Base-by-base conservation (phyloP, 495 filamentous ascomycete genomes). In the Xylaria curta region DNA sequence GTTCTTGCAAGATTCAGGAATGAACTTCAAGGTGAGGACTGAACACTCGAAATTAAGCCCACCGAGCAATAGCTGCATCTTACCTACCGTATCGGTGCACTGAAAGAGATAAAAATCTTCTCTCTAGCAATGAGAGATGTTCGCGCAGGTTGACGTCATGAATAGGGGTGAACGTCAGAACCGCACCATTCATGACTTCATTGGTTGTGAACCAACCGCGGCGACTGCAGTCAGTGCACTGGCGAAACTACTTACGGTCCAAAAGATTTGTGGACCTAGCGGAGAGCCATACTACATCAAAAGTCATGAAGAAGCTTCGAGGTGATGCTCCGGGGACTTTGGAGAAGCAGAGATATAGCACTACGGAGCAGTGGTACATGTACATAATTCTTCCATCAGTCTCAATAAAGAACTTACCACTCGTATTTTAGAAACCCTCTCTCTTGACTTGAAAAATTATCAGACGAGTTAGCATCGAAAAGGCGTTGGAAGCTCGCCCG, bases 161-260 rank as follows among this genome's bases (percentile, higher is more conserved):
- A 12, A 68, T 15, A 15, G 12, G 26, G 46, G 21, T 65, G 66
- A 72, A 72, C 70, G 74, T 75, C 72, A 78, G 66, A 72, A 47
- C 61, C 65, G 47, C 42, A 67, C 58, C 44, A 70, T 62, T 24
- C 21, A 76, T 78, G 76, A 78, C 76, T 70, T 78, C 76, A 78
- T 68, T 56, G 15, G 4, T 4, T 15, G 9, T 19, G 44, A 28
- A 61, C 24, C 26, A 70, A 51, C 12, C 13, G 51, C 36, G 36
- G 36, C 6, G 36, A 38, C 36, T 38, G 36, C 6, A 38, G 36
- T 38, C 36, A 38, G 21, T 3, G 21, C 13, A 12, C 21, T 15
- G 24, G 10, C 51, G 26, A 15, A 13, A 31, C 53, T 56, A 12
- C 53, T 7, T 31, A 12, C 10, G 5, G 3, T 31, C 53, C 26